A percentile compares a stretch with the other conserved stretches of the same genome.
Conservation (phyloP, 345 rosid genomes). For the Rhodamnia argentea region DNA sequence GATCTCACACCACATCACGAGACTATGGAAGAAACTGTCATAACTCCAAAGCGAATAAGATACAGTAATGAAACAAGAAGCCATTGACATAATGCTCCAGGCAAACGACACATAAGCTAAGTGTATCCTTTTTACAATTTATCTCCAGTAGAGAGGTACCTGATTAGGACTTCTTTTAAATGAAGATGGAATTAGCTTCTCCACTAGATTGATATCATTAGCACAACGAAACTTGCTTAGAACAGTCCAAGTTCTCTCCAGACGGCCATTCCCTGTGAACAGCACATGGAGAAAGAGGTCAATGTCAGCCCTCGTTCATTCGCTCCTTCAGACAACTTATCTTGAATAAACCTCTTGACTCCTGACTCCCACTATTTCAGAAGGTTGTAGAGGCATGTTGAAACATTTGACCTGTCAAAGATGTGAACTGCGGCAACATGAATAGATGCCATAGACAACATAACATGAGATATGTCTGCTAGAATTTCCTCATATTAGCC, state of each 20-base stretch:
- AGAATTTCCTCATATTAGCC: background rate
- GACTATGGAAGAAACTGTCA: too few species aligned
- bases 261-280: slow-evolving; percentile 90
- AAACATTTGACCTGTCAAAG: slow-evolving; percentile 80
- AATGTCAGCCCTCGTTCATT: slow-evolving; percentile 81
- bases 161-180: slow-evolving; percentile 76
- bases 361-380: slow-evolving; percentile 69
- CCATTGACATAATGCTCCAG: too few species aligned
- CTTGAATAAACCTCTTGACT: slow-evolving; percentile 83
- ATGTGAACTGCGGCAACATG: background rate
- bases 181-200: slow-evolving; percentile 70
- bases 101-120: background rate
- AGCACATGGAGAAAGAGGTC: slow-evolving; percentile 88
- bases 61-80: too few species aligned
- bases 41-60: too few species aligned
- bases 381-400: slow-evolving; percentile 86
- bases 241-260: slow-evolving; percentile 93
- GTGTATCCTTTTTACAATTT: too few species aligned
- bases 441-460: background rate
- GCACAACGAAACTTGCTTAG: slow-evolving; percentile 81
- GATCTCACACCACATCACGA: too few species aligned
- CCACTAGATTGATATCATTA: slow-evolving; percentile 76
- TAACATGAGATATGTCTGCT: background rate
- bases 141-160: slow-evolving; percentile 24
- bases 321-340: slow-evolving; percentile 79